Evolutionary conservation across 1,284 basidiomycete species (phyloP).

Genomic region (Ganoderma multipileum): DNA sequence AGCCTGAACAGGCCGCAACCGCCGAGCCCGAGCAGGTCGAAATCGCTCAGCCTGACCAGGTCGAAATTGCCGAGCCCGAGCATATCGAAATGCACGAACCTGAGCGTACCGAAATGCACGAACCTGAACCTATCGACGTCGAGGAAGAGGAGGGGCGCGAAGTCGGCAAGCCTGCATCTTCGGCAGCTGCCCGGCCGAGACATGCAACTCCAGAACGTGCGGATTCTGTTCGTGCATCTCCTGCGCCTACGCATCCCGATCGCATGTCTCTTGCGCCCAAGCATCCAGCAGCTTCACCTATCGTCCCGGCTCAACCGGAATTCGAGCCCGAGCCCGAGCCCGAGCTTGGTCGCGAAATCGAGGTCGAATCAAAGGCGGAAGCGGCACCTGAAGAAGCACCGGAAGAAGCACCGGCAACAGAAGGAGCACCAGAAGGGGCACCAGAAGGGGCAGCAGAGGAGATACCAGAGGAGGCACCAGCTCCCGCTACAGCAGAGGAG

Average conservation of each 20-base stretch:
- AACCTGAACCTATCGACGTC: background rate
- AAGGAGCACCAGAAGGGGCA: no score
- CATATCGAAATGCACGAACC: background rate
- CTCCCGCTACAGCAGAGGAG: background rate
- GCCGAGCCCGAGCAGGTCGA: background rate
- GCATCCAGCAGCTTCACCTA: background rate
- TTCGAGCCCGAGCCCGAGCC: background rate
- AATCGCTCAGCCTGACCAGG: background rate
- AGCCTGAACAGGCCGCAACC: background rate
- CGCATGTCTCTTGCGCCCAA: background rate
- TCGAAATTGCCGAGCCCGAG: background rate
- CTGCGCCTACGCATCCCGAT: background rate
- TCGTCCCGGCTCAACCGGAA: background rate
- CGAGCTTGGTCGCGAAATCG: background rate
- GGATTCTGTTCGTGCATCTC: background rate
- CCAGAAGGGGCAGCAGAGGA: no score
- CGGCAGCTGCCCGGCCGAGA: no score
- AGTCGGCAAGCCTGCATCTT: background rate
- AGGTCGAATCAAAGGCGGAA: background rate
- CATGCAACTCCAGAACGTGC: background rate
- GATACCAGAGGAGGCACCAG: constrained; percentile 12
- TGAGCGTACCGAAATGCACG: background rate
- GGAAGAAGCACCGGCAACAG: no score
- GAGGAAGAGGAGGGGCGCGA: background rate
- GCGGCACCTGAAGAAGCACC: constrained; percentile 12